A percentile compares a stretch with the other conserved stretches of the same genome.
phyloP scores from a whole-genome alignment of 2,329 filamentous ascomycete genomes.

The Penicillium olsonii region DNA sequence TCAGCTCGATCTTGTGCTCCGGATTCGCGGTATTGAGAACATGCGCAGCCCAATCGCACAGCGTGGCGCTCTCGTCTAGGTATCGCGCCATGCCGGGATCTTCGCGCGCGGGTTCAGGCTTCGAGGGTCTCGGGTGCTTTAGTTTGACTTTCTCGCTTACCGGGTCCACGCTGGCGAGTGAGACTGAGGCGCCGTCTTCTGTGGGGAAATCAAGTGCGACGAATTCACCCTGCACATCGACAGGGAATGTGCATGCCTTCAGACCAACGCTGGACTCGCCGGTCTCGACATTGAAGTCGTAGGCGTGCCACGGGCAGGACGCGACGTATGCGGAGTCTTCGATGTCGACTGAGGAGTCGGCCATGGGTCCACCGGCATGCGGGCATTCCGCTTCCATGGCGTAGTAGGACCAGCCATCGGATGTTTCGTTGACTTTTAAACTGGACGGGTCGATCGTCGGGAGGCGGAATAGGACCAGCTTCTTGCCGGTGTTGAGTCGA shows the following conservation, averaged over 20 bases:
- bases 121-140: constrained; percentile 35
- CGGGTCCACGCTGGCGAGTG: constrained; percentile 38
- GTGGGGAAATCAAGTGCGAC: constrained; percentile 38
- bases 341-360: constrained; percentile 49
- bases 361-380: constrained; percentile 50
- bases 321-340: constrained; percentile 51
- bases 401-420: constrained; percentile 48
- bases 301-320: constrained; percentile 53
- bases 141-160: constrained; percentile 50
- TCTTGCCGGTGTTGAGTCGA: constrained; percentile 47
- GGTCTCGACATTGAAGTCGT: constrained; percentile 53
- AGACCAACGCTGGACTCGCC: constrained; percentile 52
- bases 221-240: constrained; percentile 38
- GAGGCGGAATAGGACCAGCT: constrained; percentile 49
- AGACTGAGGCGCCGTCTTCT: constrained; percentile 27
- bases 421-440: constrained; percentile 34
- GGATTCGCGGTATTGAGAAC: constrained; percentile 48
- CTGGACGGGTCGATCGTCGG: constrained; percentile 41
- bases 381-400: constrained; percentile 53
- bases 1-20: constrained; percentile 51
- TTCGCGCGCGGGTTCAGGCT: constrained; percentile 14
- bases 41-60: constrained; percentile 53
- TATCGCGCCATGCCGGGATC: constrained; percentile 26
- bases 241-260: constrained; percentile 50
- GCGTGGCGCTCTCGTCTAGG: constrained; percentile 44